Percentiles rank a stretch among this genome's conserved stretches.
phyloP scores from a whole-genome alignment of 1,284 basidiomycete species.

The Rhodotorula sp. region DNA sequence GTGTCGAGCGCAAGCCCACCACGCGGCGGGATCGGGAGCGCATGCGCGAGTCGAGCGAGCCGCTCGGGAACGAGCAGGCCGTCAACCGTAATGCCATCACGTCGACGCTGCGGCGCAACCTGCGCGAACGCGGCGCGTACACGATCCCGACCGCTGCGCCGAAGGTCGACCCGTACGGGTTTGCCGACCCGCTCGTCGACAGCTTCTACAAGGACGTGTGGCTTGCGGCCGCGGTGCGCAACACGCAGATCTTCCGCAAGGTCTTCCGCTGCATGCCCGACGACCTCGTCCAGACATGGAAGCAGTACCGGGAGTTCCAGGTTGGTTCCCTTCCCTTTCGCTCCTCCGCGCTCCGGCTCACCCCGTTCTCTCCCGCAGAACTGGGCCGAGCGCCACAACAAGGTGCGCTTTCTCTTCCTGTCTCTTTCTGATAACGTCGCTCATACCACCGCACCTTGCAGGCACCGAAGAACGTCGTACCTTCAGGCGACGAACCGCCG shows the following conservation, averaged over 20 bases:
- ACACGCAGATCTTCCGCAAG: conserved; percentile 92
- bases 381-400: conserved; percentile 42
- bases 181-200: conserved; percentile 83
- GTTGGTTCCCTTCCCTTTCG: conserved; percentile 15
- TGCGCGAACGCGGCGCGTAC: conserved; percentile 52
- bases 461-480: conserved; percentile 50
- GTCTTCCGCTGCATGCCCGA: conserved; percentile 91
- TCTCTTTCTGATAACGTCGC: background rate
- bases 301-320: conserved; percentile 83
- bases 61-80: conserved; percentile 30
- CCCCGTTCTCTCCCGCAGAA: conserved; percentile 6
- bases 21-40: too few relatives aligned
- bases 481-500: conserved; percentile 46
- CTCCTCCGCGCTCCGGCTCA: conserved; percentile 56
- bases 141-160: conserved; percentile 68
- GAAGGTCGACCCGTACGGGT: conserved; percentile 70
- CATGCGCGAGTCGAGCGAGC: too few relatives aligned
- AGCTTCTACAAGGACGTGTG: conserved; percentile 86
- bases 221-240: conserved; percentile 60
- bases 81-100: conserved; percentile 32
- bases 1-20: background rate
- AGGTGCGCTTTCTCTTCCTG: conserved; percentile 18
- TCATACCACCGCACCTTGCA: conserved; percentile 9
- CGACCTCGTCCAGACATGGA: conserved; percentile 88
- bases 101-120: conserved; percentile 26